Conservation (phyloP, 2,329 filamentous ascomycete genomes). For the Tolypocladium tropicale region DNA sequence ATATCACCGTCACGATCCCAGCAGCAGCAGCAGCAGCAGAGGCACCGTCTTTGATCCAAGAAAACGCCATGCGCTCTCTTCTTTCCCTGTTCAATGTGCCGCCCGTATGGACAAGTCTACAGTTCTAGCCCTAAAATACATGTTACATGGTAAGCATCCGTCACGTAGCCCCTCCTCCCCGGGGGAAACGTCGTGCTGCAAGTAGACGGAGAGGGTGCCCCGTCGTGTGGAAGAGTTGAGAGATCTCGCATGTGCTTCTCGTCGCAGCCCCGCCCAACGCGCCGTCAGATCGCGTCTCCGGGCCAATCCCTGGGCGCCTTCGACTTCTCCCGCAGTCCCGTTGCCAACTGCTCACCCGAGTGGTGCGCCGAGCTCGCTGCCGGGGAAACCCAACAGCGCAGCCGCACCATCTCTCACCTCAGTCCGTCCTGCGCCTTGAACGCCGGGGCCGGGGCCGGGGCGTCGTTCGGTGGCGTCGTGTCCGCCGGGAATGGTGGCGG, state of each 20-base stretch:
- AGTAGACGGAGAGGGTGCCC: neutral
- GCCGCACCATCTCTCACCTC: constrained; percentile 5
- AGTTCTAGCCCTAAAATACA: constrained; percentile 3
- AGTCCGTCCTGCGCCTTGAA: constrained; percentile 17
- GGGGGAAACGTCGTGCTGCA: neutral
- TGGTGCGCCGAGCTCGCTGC: neutral
- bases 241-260: neutral
- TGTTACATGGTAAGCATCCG: neutral
- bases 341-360: neutral
- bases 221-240: constrained; percentile 8
- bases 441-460: constrained; percentile 27
- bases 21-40: neutral
- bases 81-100: neutral
- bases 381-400: neutral
- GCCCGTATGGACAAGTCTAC: neutral
- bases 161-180: neutral
- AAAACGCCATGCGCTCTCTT: neutral
- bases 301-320: constrained; percentile 2
- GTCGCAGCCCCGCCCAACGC: neutral
- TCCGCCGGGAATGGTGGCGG: constrained; percentile 44
- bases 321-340: neutral
- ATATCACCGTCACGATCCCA: too few relatives aligned
- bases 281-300: neutral
- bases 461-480: constrained; percentile 28
- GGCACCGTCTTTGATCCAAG: neutral